phyloP scores from a whole-genome alignment of 176 grass and related monocot genomes.

The Echinochloa phyllopogon region DNA sequence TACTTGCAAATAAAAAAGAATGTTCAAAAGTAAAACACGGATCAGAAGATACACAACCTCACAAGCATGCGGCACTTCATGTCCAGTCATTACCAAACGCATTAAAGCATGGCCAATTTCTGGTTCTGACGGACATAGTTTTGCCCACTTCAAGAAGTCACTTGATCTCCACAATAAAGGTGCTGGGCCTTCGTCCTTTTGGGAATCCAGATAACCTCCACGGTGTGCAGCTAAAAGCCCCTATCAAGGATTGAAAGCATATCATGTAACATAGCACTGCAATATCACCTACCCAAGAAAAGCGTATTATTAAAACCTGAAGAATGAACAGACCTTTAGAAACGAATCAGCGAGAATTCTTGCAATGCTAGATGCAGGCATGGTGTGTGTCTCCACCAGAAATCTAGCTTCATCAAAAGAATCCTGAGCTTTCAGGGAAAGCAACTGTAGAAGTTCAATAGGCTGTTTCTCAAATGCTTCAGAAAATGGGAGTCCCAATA shows the following conservation, averaged over 20 bases:
- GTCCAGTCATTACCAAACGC: slow-evolving; percentile 98
- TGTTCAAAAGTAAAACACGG: background rate
- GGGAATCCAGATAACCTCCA: slow-evolving; percentile 88
- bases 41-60: slow-evolving; percentile 60
- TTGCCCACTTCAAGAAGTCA: slow-evolving; percentile 96
- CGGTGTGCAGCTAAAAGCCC: slow-evolving; percentile 86
- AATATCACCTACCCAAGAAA: slow-evolving; percentile 35
- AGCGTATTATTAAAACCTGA: slow-evolving; percentile 34
- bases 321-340: slow-evolving; percentile 66
- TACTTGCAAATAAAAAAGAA: slow-evolving; percentile 3
- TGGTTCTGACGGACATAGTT: slow-evolving; percentile 82
- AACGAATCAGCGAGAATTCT: slow-evolving; percentile 90
- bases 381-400: slow-evolving; percentile 76
- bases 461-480: slow-evolving; percentile 92
- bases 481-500: slow-evolving; percentile 76
- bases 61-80: slow-evolving; percentile 96
- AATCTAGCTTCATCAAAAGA: slow-evolving; percentile 94
- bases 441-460: slow-evolving; percentile 90
- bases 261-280: slow-evolving; percentile 25
- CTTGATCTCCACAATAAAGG: slow-evolving; percentile 91
- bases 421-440: slow-evolving; percentile 90
- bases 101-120: slow-evolving; percentile 98
- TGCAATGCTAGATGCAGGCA: slow-evolving; percentile 81
- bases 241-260: slow-evolving; percentile 52
- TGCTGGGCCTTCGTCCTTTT: slow-evolving; percentile 88